phyloP scores from a whole-genome alignment of 192 early-diverging fungal species.

The Coemansia sp. region DNA sequence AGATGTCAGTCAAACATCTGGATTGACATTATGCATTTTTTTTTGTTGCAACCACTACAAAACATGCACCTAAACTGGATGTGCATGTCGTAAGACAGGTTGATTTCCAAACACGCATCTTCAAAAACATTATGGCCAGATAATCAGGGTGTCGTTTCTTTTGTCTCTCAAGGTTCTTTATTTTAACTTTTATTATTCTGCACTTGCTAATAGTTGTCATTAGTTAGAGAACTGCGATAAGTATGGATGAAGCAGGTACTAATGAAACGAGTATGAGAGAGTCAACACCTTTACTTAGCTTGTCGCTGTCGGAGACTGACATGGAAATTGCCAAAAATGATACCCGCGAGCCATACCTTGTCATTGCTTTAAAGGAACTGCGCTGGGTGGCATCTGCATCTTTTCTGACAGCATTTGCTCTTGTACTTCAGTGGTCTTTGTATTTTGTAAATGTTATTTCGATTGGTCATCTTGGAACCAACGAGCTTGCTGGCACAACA shows the following conservation, averaged over 20 bases:
- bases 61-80: background rate
- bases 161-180: background rate
- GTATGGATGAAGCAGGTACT: background rate
- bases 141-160: background rate
- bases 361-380: constrained; percentile 17
- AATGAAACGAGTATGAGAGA: background rate
- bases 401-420: constrained; percentile 10
- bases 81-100: background rate
- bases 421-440: constrained; percentile 5
- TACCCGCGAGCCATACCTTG: constrained; percentile 19
- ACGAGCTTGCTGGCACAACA: constrained; percentile 11
- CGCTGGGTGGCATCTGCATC: constrained; percentile 33
- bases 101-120: background rate
- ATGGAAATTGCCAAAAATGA: constrained; percentile 25
- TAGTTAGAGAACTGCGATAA: background rate
- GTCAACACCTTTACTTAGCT: constrained; percentile 24
- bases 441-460: constrained; percentile 1
- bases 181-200: background rate
- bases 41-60: background rate
- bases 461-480: constrained; percentile 4
- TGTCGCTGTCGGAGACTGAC: constrained; percentile 17
- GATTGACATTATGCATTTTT: background rate
- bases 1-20: background rate
- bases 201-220: background rate
- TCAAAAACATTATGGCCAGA: background rate